These are phyloP conservation scores for Aspergillus amoenus DNA, from an alignment of 2,329 filamentous ascomycete genomes.

Conservation along the genomic window DNA sequence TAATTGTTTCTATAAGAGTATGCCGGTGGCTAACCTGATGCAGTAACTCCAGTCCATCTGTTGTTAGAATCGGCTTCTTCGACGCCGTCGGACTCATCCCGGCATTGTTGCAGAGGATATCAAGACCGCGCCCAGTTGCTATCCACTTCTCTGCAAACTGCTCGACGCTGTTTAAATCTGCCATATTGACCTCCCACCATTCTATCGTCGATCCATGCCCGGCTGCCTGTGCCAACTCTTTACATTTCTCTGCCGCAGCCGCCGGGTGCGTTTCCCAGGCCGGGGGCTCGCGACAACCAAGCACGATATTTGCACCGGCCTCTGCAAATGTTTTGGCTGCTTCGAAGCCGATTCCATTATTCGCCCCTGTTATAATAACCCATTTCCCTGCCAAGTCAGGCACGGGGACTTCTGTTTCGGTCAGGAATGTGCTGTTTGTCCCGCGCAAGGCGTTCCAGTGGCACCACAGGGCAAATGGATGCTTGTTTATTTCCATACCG, in stretches of 20 bases:
- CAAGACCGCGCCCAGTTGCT: background rate
- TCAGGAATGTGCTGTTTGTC: background rate
- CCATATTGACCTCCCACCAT: slow-evolving; percentile 9
- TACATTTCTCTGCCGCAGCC: background rate
- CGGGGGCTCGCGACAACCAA: slow-evolving; percentile 1
- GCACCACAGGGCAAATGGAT: background rate
- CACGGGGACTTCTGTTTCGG: background rate
- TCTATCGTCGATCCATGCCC: background rate
- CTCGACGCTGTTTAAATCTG: background rate
- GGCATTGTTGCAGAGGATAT: slow-evolving; percentile 12
- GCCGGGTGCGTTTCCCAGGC: slow-evolving; percentile 1
- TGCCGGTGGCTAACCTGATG: slow-evolving; percentile 1
- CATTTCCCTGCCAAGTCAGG: slow-evolving; percentile 1
- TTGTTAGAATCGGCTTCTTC: background rate
- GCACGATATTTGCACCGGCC: slow-evolving; percentile 6
- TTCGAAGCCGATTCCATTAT: slow-evolving; percentile 8
- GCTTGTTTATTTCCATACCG: background rate
- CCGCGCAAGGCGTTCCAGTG: background rate
- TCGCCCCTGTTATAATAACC: slow-evolving; percentile 10
- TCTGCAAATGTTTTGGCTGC: slow-evolving; percentile 3
- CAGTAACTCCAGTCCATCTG: background rate
- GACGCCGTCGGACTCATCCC: background rate
- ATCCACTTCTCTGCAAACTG: slow-evolving; percentile 2
- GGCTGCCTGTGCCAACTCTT: background rate
- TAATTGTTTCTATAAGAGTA: background rate